Base-by-base conservation (phyloP, 1,284 basidiomycete genomes). In the Anthracocystis panici-leucophaei region DNA sequence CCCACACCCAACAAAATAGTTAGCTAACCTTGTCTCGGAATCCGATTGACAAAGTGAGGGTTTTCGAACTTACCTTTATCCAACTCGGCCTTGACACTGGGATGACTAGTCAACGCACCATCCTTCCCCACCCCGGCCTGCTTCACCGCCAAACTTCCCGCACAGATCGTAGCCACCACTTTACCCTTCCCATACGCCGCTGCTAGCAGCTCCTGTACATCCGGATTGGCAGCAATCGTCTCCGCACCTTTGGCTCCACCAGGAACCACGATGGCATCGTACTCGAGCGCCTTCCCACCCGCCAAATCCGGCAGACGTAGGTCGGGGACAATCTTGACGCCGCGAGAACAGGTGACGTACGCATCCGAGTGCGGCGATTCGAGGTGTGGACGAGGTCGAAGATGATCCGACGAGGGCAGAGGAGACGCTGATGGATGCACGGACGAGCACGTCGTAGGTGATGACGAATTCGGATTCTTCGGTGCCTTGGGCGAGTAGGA, bases 401-500 rank as follows among this genome's bases (percentile, higher is more conserved):
- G 73, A 79, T 1, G 78, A 68, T 1, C 76, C 75, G 33, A 82
- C 79, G 20, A 71, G 56, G 0, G 59, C 66, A 5, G 81, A 82
- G 3, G 57, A 11, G 41, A 77, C 76, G 0, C 55, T 16, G 41
- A 84, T 50, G 25, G 75, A 77, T 7, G 57, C 83, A 7, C 83
- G 80, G 16, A 83, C 81, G 52, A 82, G 78, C 18, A 84, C 58
- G 56, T 83, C 81, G 75, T 83, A 82, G 33, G 77, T 73, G 57
- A 81, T 80, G 68, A 75, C 63, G 65, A 75, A 82, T 51, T 95
- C 93, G 52, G 57, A 61, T 57, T 82, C 80, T 54, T 95, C 93
- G 0, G 92, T 93, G 9, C 93, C 93, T 81, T 94, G 89, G n/a
- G 93, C 91, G n/a, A 94, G 89, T 23, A 94, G 87, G 57, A 94